These are phyloP conservation scores for Cucumis variabilis DNA, from an alignment of 331 rosid genomes.

Conservation along the genomic window DNA sequence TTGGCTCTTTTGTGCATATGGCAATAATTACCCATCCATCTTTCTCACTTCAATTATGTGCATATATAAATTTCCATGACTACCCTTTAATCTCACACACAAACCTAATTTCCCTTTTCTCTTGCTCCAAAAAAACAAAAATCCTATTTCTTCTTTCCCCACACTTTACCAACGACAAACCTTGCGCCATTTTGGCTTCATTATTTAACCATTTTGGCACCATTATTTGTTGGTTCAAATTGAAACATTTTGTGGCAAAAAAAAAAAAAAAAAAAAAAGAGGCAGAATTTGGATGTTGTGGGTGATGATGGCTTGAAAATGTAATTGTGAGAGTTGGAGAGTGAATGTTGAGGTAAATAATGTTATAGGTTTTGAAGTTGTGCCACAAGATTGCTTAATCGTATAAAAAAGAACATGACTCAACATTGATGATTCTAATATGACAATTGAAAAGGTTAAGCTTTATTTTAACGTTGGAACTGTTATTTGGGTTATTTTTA, in stretches of 20 bases:
- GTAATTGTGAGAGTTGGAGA: constrained; percentile 79
- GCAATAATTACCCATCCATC: too few relatives aligned
- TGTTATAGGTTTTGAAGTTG: constrained; percentile 54
- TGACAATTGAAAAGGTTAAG: constrained; percentile 64
- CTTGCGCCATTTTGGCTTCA: constrained; percentile 37
- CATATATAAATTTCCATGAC: too few relatives aligned
- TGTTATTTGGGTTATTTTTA: too few relatives aligned
- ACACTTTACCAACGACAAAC: background rate
- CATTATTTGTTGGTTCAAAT: constrained; percentile 21
- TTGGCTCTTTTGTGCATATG: background rate
- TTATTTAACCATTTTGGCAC: constrained; percentile 40
- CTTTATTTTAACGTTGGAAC: too few relatives aligned
- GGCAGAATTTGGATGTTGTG: background rate
- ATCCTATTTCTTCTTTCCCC: background rate
- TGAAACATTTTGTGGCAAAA: too few relatives aligned
- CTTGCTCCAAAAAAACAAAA: background rate
- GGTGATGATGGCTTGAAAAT: constrained; percentile 48
- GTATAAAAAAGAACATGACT: constrained; percentile 64
- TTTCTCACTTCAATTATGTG: too few relatives aligned
- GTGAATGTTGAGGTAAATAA: constrained; percentile 46
- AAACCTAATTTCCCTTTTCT: too few relatives aligned
- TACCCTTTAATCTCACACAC: too few relatives aligned
- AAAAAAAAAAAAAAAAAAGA: too few relatives aligned
- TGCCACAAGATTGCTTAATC: constrained; percentile 67
- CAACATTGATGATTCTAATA: constrained; percentile 58